These are phyloP conservation scores for Hypoxylon trugodes DNA, from an alignment of 495 filamentous ascomycete species.

Conservation along the genomic window DNA sequence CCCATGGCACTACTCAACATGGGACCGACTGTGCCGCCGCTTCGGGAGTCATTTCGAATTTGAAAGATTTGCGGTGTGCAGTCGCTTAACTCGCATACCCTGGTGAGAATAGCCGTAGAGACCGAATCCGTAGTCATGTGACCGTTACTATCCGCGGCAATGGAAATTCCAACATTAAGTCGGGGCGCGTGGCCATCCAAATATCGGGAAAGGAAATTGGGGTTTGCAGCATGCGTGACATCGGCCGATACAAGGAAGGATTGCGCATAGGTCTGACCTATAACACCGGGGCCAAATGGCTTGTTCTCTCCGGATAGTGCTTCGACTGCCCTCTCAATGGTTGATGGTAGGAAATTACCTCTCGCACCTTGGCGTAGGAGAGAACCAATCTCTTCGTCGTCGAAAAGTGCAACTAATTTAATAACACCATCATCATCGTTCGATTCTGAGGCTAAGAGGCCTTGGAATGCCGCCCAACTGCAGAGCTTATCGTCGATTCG, in stretches of 20 bases:
- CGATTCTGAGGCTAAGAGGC: slow-evolving; percentile 71
- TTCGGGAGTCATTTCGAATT: slow-evolving; percentile 88
- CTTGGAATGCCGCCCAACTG: slow-evolving; percentile 90
- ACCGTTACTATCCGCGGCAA: slow-evolving; percentile 87
- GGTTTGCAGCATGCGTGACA: slow-evolving; percentile 93
- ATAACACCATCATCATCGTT: slow-evolving; percentile 66
- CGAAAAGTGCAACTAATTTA: slow-evolving; percentile 89
- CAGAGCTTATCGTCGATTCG: slow-evolving; percentile 98
- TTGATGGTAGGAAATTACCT: slow-evolving; percentile 83
- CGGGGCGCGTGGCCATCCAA: slow-evolving; percentile 84
- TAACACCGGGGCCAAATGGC: slow-evolving; percentile 67
- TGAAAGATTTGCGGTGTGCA: slow-evolving; percentile 87
- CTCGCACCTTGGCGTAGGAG: slow-evolving; percentile 87
- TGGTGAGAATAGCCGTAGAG: slow-evolving; percentile 76
- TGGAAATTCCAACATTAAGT: slow-evolving; percentile 87
- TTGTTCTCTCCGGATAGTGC: slow-evolving; percentile 58
- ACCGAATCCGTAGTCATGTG: slow-evolving; percentile 93
- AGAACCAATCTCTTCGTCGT: slow-evolving; percentile 95
- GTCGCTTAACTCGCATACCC: slow-evolving; percentile 74
- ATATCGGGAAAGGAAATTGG: slow-evolving; percentile 85
- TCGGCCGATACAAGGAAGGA: slow-evolving; percentile 93
- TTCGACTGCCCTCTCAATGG: slow-evolving; percentile 83
- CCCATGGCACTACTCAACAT: slow-evolving; percentile 85
- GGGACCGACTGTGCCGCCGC: slow-evolving; percentile 94
- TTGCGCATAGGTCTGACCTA: slow-evolving; percentile 88